Percentiles rank a stretch among this genome's conserved stretches.
Evolutionary conservation across 1,284 basidiomycete genomes (phyloP).

Genomic region (Cryptococcus jaspeensis): DNA sequence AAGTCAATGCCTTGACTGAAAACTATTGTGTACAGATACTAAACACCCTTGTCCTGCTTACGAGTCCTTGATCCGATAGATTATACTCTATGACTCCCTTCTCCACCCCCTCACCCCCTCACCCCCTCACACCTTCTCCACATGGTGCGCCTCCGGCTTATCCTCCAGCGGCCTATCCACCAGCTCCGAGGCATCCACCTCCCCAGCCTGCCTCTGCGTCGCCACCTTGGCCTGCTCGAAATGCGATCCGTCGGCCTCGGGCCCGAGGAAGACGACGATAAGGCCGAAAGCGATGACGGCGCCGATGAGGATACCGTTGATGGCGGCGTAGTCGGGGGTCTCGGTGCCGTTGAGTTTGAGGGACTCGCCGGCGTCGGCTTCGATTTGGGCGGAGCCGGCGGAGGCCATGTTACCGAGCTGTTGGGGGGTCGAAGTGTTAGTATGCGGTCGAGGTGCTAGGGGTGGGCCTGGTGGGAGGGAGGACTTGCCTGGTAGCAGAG

Average conservation of each 20-base stretch:
- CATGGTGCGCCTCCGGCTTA: slow-evolving; percentile 15
- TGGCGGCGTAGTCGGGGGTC: slow-evolving; percentile 71
- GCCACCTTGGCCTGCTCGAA: slow-evolving; percentile 81
- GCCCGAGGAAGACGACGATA: slow-evolving; percentile 53
- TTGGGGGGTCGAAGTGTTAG: not conserved
- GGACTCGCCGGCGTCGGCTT: slow-evolving; percentile 64
- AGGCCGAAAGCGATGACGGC: slow-evolving; percentile 51
- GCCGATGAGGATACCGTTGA: slow-evolving; percentile 84
- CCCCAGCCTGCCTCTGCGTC: slow-evolving; percentile 68
- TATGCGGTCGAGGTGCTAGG: not conserved
- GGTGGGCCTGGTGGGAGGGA: not conserved
- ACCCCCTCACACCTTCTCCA: slow-evolving; percentile 13
- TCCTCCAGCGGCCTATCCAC: slow-evolving; percentile 13
- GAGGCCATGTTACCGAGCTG: slow-evolving; percentile 68
- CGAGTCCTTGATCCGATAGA: too few species aligned
- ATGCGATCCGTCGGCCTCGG: slow-evolving; percentile 66
- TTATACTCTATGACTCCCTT: not conserved
- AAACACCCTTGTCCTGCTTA: too few species aligned
- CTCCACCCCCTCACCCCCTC: not conserved
- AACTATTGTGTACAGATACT: too few species aligned
- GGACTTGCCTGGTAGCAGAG: slow-evolving; percentile 84
- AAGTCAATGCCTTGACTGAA: too few species aligned
- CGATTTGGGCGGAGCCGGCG: slow-evolving; percentile 84
- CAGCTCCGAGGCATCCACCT: slow-evolving; percentile 51
- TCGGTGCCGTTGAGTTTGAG: slow-evolving; percentile 48